Conservation (phyloP, 176 grass and related monocot genomes). For the Thalia dealbata region DNA sequence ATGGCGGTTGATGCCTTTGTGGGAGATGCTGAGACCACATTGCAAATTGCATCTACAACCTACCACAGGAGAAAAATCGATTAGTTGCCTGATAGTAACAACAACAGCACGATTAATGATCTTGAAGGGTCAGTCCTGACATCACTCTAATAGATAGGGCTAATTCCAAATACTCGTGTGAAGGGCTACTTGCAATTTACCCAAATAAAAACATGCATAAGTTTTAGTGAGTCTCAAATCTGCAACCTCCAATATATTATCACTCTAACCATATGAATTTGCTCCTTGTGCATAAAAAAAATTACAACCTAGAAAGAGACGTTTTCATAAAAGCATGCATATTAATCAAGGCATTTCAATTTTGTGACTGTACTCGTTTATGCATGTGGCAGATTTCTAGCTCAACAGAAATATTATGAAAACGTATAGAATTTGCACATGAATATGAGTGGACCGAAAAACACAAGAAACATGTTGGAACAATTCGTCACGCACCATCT, state of each 20-base stretch:
- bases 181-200: too few species aligned
- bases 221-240: too few species aligned
- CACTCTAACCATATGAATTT: too few species aligned
- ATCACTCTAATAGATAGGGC: neutral
- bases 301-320: too few species aligned
- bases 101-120: neutral
- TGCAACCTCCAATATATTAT: too few species aligned
- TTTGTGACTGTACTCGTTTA: too few species aligned
- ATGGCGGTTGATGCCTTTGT: slow-evolving; percentile 92
- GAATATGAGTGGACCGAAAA: neutral
- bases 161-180: too few species aligned
- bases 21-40: slow-evolving; percentile 92
- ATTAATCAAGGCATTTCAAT: too few species aligned
- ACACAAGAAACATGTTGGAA: neutral
- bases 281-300: too few species aligned
- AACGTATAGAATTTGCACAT: neutral
- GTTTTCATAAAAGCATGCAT: neutral
- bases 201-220: too few species aligned
- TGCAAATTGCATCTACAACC: slow-evolving; percentile 98
- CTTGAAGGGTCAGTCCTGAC: neutral
- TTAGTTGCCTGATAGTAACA: neutral
- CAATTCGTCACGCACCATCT: neutral
- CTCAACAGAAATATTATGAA: neutral
- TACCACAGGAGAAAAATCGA: slow-evolving; percentile 13
- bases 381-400: too few species aligned